Percentiles rank a stretch among this genome's conserved stretches.
Evolutionary conservation across 2,329 filamentous ascomycete genomes (phyloP).

Genomic region (Penicillium sp.): DNA sequence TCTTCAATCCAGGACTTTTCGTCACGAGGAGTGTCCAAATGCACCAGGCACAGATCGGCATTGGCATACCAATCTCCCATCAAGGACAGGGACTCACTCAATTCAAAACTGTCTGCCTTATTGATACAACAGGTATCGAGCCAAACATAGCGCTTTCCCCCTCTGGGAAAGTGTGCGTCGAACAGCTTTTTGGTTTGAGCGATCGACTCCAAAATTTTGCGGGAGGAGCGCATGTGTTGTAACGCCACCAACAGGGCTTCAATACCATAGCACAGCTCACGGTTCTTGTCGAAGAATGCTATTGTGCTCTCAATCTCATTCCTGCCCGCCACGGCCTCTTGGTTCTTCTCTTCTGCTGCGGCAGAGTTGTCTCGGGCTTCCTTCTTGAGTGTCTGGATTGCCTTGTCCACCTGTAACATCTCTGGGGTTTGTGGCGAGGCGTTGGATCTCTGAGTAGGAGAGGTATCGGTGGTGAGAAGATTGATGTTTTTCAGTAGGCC

Average conservation of each 20-base stretch:
- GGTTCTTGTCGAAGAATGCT: conserved; percentile 1
- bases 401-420: not conserved
- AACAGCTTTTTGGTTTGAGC: conserved; percentile 11
- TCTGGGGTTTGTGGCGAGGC: not conserved
- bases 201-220: conserved; percentile 9
- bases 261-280: conserved; percentile 4
- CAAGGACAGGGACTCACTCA: conserved; percentile 22
- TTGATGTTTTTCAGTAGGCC: not conserved
- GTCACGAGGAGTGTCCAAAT: conserved; percentile 14
- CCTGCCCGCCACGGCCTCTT: not conserved
- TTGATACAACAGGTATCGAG: conserved; percentile 29
- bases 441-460: not conserved
- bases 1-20: conserved; percentile 11
- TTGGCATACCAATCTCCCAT: conserved; percentile 27
- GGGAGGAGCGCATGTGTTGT: conserved; percentile 9
- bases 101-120: conserved; percentile 21
- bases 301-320: not conserved
- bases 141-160: conserved; percentile 23
- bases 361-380: not conserved
- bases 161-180: conserved; percentile 6
- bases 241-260: conserved; percentile 6
- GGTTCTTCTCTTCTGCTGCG: not conserved
- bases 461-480: not conserved
- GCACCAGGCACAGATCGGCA: conserved; percentile 22
- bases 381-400: not conserved